A percentile compares a stretch with the other conserved stretches of the same genome.
phyloP scores from a whole-genome alignment of 371 early-diverging fungal genomes.

The Mucor saturninus region DNA sequence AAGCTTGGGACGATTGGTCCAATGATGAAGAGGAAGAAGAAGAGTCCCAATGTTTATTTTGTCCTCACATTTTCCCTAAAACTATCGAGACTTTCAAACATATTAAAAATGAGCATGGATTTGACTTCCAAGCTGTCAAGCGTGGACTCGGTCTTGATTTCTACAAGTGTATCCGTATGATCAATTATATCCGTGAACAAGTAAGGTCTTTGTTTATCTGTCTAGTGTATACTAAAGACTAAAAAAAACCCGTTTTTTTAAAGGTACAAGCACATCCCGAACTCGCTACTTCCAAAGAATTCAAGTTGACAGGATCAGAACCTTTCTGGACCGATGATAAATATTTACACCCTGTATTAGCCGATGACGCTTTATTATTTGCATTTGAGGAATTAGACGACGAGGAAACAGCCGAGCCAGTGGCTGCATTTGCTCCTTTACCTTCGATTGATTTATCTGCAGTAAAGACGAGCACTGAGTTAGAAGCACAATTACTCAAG shows the following conservation, averaged over 20 bases:
- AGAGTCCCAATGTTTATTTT: conserved; percentile 77
- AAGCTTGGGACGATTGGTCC: conserved; percentile 82
- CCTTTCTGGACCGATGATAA: conserved; percentile 72
- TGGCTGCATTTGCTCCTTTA: conserved; percentile 5
- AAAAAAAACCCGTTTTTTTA: too few relatives aligned
- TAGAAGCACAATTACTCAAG: conserved; percentile 62
- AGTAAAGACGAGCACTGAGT: conserved; percentile 49
- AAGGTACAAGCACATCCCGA: conserved; percentile 17
- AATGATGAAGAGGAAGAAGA: conserved; percentile 66
- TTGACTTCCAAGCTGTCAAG: conserved; percentile 71
- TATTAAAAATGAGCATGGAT: conserved; percentile 63
- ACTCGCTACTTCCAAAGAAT: background rate
- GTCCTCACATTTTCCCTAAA: conserved; percentile 52
- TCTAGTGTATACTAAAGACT: too few relatives aligned
- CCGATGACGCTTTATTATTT: conserved; percentile 80
- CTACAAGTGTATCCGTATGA: conserved; percentile 83
- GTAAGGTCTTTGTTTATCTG: conserved; percentile 1
- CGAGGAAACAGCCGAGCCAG: conserved; percentile 8
- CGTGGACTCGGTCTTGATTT: conserved; percentile 70
- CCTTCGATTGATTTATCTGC: conserved; percentile 19
- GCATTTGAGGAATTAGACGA: conserved; percentile 66
- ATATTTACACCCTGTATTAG: conserved; percentile 77
- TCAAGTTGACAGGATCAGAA: conserved; percentile 55
- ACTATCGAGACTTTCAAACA: conserved; percentile 70
- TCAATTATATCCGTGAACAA: conserved; percentile 81